Evolutionary conservation across 805 yeast genomes (phyloP).

Genomic region (Phaffomyces opuntiae): DNA sequence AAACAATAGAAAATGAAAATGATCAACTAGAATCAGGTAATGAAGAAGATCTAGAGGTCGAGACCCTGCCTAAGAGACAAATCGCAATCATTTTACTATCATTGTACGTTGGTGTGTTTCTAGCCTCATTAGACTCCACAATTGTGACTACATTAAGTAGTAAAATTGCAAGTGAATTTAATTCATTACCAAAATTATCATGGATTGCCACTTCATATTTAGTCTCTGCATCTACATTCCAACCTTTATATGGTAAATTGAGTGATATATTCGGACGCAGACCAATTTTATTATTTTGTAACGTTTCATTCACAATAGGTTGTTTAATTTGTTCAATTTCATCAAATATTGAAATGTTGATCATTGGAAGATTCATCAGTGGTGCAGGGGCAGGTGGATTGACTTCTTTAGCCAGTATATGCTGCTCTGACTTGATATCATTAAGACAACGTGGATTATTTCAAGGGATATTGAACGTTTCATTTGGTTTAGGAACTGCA

Average conservation of each 20-base stretch:
- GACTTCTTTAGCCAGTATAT: conserved; percentile 63
- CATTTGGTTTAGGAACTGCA: conserved; percentile 71
- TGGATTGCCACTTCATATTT: conserved; percentile 73
- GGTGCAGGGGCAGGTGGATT: conserved; percentile 93
- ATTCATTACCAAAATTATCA: conserved; percentile 54
- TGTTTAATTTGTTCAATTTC: conserved; percentile 50
- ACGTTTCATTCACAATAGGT: conserved; percentile 49
- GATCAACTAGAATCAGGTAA: neutral
- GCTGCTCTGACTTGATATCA: conserved; percentile 73
- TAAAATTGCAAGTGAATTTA: conserved; percentile 61
- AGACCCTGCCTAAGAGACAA: conserved; percentile 9
- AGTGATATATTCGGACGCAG: conserved; percentile 70
- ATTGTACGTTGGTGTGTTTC: conserved; percentile 41
- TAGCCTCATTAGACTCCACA: conserved; percentile 63
- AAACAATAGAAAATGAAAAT: conserved; percentile 2
- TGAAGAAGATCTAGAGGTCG: conserved; percentile 4
- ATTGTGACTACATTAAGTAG: conserved; percentile 60
- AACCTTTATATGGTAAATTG: conserved; percentile 64
- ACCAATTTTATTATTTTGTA: conserved; percentile 42
- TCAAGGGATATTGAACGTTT: conserved; percentile 77
- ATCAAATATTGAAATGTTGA: conserved; percentile 38
- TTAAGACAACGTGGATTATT: conserved; percentile 70
- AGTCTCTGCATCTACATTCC: conserved; percentile 63
- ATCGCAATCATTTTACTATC: conserved; percentile 31
- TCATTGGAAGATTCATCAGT: conserved; percentile 50